Conservation (phyloP, 1,284 basidiomycete genomes). For the Crepidotus sp. region DNA sequence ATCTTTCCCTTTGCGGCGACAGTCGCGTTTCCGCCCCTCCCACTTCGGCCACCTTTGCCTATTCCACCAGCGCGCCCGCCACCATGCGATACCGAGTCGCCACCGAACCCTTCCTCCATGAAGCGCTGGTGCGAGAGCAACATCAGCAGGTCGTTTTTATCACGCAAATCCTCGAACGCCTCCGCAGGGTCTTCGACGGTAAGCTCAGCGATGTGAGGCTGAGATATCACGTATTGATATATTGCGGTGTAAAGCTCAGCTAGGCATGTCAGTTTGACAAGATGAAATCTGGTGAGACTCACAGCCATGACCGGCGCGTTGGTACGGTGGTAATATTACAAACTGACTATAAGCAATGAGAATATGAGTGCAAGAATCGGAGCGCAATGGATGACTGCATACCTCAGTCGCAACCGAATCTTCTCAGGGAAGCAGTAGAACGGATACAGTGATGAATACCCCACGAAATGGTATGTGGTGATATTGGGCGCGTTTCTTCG, state of each 20-base stretch:
- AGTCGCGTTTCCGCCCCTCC: slow-evolving; percentile 26
- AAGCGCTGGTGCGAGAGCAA: slow-evolving; percentile 60
- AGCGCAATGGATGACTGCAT: slow-evolving; percentile 16
- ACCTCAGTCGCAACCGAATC: slow-evolving; percentile 80
- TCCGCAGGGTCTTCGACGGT: slow-evolving; percentile 98
- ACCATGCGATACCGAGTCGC: slow-evolving; percentile 29
- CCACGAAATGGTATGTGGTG: slow-evolving; percentile 80
- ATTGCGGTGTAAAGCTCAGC: slow-evolving; percentile 85
- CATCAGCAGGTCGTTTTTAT: slow-evolving; percentile 84
- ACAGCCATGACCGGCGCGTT: slow-evolving; percentile 88
- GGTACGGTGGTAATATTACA: slow-evolving; percentile 86
- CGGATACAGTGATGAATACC: slow-evolving; percentile 86
- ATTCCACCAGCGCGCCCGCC: slow-evolving; percentile 43
- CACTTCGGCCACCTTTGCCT: slow-evolving; percentile 27
- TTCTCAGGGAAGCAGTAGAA: slow-evolving; percentile 92
- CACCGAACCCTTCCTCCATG: slow-evolving; percentile 56
- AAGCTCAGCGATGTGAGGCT: slow-evolving; percentile 72
- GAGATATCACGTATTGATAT: slow-evolving; percentile 67
- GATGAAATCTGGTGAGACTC: slow-evolving; percentile 26
- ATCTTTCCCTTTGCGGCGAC: slow-evolving; percentile 47
- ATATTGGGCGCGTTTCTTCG: slow-evolving; percentile 40
- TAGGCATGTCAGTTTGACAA: slow-evolving; percentile 25
- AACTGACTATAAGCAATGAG: slow-evolving; percentile 66
- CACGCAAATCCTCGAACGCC: slow-evolving; percentile 89
- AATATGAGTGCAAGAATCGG: neutral